Evolutionary conservation across 2,329 filamentous ascomycete genomes (phyloP), one percentile per base, ranked within the genome.

Genomic region (Chaetothyriales sp.): DNA sequence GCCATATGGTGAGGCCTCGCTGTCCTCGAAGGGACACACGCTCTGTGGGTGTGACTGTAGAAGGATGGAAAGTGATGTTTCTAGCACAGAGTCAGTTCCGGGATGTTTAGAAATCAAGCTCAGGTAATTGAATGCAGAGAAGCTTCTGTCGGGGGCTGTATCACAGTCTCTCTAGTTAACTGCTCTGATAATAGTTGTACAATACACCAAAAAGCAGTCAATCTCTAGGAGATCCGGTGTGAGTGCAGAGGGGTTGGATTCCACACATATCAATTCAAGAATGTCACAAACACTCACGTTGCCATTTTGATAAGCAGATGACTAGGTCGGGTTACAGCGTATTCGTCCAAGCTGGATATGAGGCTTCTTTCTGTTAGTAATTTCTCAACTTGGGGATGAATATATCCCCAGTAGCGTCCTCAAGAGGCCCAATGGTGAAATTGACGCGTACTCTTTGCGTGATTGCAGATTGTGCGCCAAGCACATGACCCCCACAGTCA

Each of bases 1-100:
- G 86, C 92, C 92, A 98, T 72, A 98, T 83, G 53, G 92, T 98
- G 68, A 94, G 84, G 67, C 92, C 92, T 61, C 81, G 80, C 71
- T 98, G 92, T 69, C 83, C 81, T 70, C 88, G 86, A 53, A 69
- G 63, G 48, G 55, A 56, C 57, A 63, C 63, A 61, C 70, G 68
- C 61, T 72, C 69, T 19, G 55, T 53, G 59, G 67, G 69, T 47
- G 68, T 72, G 44, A 73, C 59, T 50, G 65, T 68, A 37, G 64
- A 62, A 51, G 67, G 65, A 63, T 73, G 70, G 67, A 64, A 72
- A 63, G 70, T 71, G 58, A 73, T 71, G 67, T 72, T 71, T 47
- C 70, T 73, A 15, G 33, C 33, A 10, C 33, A 15, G 33, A 15
- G 33, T 40, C 33, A 40, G 33, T 15, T 15, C 33, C 15, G 7